A percentile compares a stretch with the other conserved stretches of the same genome.
phyloP scores from a whole-genome alignment of 2,329 filamentous ascomycete species.

The Apiospora sp. region DNA sequence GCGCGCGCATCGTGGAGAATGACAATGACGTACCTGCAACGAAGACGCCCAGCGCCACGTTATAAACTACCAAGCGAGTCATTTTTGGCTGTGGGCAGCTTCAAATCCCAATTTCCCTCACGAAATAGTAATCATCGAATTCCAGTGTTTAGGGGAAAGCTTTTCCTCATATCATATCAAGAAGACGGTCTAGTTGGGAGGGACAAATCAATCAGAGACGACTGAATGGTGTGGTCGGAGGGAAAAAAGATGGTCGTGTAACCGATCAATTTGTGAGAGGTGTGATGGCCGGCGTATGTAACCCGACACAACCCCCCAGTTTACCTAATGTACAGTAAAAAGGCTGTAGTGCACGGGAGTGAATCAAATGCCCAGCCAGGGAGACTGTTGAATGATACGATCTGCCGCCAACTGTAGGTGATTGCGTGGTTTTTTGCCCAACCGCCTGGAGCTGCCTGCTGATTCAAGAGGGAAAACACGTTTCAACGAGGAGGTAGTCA shows the following conservation, averaged over 20 bases:
- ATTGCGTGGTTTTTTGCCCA: constrained; percentile 9
- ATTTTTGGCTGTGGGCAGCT: constrained; percentile 37
- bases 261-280: not conserved
- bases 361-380: constrained; percentile 3
- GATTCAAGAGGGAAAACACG: constrained; percentile 1
- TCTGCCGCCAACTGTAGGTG: not conserved
- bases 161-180: not conserved
- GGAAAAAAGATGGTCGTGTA: not conserved
- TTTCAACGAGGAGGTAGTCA: not conserved
- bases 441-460: not conserved
- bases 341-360: not conserved
- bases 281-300: not conserved
- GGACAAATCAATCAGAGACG: not conserved
- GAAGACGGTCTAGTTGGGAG: not conserved
- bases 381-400: not conserved
- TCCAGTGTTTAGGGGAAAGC: not conserved
- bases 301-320: not conserved
- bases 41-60: constrained; percentile 49
- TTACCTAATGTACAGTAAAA: not conserved
- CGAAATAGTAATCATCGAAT: not conserved
- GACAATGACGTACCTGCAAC: constrained; percentile 49
- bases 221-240: not conserved
- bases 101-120: not conserved
- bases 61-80: constrained; percentile 53
- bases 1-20: constrained; percentile 4